Evolutionary conservation across 2,329 filamentous ascomycete species (phyloP).

Genomic region (Paracoccidioides brasiliensis): DNA sequence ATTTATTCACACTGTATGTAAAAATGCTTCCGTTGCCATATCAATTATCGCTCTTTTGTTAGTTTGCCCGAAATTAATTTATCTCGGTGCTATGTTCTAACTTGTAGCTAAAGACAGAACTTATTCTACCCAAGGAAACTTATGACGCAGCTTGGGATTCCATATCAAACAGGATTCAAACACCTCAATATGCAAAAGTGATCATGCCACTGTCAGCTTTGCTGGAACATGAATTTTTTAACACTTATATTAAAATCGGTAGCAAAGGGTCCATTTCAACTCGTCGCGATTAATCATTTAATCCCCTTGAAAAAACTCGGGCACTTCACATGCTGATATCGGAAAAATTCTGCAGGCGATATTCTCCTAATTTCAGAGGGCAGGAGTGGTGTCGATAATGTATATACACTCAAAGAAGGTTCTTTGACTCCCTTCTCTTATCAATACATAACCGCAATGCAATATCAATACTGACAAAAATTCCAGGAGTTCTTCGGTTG

Average conservation of each 20-base stretch:
- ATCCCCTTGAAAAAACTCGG: no score
- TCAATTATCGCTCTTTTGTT: neutral
- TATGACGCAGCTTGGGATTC: constrained; percentile 43
- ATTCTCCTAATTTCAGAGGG: constrained; percentile 77
- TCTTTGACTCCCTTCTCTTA: constrained; percentile 12
- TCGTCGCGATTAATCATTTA: no score
- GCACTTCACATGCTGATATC: neutral
- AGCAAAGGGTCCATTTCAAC: constrained; percentile 8
- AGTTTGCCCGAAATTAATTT: neutral
- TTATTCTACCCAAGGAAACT: constrained; percentile 57
- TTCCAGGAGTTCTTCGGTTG: constrained; percentile 54
- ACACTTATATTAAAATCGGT: constrained; percentile 73
- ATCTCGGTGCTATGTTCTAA: neutral
- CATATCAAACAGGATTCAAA: constrained; percentile 33
- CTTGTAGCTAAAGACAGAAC: constrained; percentile 33
- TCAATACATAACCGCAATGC: neutral
- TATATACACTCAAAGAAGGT: constrained; percentile 61
- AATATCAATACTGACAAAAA: neutral
- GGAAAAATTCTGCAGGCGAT: constrained; percentile 43
- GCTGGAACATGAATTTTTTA: constrained; percentile 63
- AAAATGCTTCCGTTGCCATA: neutral
- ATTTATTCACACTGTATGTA: constrained; percentile 53
- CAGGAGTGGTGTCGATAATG: constrained; percentile 53
- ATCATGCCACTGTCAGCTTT: constrained; percentile 60
- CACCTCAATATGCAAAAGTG: constrained; percentile 50